A percentile compares a stretch with the other conserved stretches of the same genome.
These are phyloP conservation scores for Thelephora ganbajun DNA, from an alignment of 768 basidiomycete species.

Conservation along the genomic window DNA sequence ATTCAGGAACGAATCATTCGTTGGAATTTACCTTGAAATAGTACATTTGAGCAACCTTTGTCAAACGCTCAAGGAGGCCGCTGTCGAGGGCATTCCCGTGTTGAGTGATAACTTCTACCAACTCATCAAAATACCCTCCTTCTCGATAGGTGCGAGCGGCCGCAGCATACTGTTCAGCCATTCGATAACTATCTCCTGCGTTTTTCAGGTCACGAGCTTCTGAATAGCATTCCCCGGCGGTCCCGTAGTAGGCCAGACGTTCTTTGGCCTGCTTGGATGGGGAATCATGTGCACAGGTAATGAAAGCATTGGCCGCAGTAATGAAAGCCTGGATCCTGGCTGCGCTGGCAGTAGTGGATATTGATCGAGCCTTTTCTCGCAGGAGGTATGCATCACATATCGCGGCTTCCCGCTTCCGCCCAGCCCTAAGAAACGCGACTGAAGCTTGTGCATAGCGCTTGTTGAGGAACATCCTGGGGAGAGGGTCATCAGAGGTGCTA, in stretches of 20 bases:
- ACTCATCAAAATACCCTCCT: conserved; percentile 33
- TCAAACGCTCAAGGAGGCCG: conserved; percentile 21
- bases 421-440: conserved; percentile 39
- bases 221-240: conserved; percentile 35
- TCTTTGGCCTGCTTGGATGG: conserved; percentile 13
- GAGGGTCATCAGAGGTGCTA: not conserved
- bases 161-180: conserved; percentile 25
- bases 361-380: conserved; percentile 32
- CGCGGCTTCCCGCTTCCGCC: conserved; percentile 24
- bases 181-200: conserved; percentile 15
- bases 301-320: conserved; percentile 36
- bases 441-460: conserved; percentile 38
- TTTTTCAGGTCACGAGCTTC: conserved; percentile 25
- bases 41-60: conserved; percentile 27
- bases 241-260: conserved; percentile 21
- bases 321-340: conserved; percentile 22
- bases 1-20: conserved; percentile 6
- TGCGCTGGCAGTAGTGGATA: conserved; percentile 9
- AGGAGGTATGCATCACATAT: conserved; percentile 41
- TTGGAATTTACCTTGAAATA: conserved; percentile 24
- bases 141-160: conserved; percentile 34
- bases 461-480: conserved; percentile 22
- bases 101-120: conserved; percentile 26
- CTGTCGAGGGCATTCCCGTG: conserved; percentile 17
- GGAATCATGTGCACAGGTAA: conserved; percentile 22